phyloP scores from a whole-genome alignment of 305 asterid species.

The Solanum hybrid region DNA sequence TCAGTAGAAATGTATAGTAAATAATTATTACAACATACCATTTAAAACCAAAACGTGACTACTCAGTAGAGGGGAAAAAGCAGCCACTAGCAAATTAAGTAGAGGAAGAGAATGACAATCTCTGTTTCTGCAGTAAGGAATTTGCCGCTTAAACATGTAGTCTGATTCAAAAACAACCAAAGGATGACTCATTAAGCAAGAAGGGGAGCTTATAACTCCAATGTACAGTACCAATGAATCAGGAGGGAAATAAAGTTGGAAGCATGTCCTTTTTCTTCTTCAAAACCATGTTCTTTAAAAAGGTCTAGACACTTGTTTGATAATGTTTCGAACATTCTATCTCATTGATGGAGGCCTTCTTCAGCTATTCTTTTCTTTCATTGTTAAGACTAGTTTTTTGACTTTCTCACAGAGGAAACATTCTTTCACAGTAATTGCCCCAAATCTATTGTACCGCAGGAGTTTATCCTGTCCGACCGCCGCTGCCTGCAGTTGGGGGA shows the following conservation, averaged over 20 bases:
- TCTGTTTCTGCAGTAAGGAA: not conserved
- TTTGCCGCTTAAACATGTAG: not conserved
- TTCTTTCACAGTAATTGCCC: not conserved
- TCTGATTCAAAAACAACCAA: not conserved
- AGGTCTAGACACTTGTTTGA: not conserved
- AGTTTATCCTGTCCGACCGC: slow-evolving; percentile 90
- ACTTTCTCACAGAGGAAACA: not conserved
- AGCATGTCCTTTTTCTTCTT: not conserved
- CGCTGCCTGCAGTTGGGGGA: slow-evolving; percentile 87
- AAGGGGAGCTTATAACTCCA: not conserved
- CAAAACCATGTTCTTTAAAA: not conserved
- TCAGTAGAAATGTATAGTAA: not conserved
- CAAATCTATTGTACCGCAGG: slow-evolving; percentile 25
- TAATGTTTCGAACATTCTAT: not conserved
- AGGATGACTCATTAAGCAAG: not conserved
- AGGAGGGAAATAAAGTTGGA: not conserved
- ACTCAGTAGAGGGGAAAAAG: not conserved
- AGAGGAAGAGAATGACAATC: not conserved
- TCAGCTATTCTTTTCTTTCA: not conserved
- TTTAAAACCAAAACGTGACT: not conserved
- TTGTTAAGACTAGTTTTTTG: not conserved
- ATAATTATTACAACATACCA: not conserved
- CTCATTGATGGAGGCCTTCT: not conserved
- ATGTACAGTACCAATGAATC: not conserved
- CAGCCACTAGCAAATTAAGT: not conserved